Evolutionary conservation across 139 green algal genomes (phyloP).

Genomic region (Edaphochlamys debaryana): DNA sequence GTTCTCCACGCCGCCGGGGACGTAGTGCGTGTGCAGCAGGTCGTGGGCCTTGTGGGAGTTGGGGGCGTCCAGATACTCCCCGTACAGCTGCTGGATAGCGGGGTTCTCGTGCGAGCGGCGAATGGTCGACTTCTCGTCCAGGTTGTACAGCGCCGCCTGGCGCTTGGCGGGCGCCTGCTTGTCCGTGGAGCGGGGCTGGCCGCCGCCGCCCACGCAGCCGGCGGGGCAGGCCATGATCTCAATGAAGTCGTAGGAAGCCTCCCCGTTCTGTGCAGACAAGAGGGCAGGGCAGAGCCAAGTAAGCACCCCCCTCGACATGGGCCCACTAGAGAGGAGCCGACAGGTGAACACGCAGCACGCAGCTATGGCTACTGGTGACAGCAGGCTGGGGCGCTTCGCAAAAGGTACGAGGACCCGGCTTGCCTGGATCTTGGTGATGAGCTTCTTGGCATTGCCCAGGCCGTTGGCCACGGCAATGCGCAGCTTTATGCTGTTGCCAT

Average conservation of each 20-base stretch:
- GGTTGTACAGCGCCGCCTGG: constrained; percentile 59
- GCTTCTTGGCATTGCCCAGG: constrained; percentile 81
- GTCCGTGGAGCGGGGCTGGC: constrained; percentile 68
- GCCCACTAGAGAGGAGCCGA: no score
- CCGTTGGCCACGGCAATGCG: constrained; percentile 68
- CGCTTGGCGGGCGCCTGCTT: constrained; percentile 66
- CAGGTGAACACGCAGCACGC: no score
- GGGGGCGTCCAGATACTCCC: constrained; percentile 61
- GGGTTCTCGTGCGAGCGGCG: constrained; percentile 60
- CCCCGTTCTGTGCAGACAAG: no score
- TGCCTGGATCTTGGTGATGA: constrained; percentile 60
- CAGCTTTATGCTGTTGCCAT: constrained; percentile 38
- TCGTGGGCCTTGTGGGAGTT: constrained; percentile 64
- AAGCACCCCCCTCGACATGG: no score
- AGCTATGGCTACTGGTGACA: no score
- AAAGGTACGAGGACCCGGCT: no score
- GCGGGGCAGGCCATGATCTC: constrained; percentile 72
- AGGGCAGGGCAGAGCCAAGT: no score
- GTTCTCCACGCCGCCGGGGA: constrained; percentile 42
- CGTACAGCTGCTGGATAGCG: constrained; percentile 52
- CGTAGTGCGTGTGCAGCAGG: constrained; percentile 77
- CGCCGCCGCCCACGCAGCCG: constrained; percentile 76
- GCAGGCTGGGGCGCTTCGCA: no score
- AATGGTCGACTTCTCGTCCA: constrained; percentile 28
- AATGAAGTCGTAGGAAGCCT: constrained; percentile 68